Conservation (phyloP, 169 alveolate species). For the Plasmodium gaboni region DNA sequence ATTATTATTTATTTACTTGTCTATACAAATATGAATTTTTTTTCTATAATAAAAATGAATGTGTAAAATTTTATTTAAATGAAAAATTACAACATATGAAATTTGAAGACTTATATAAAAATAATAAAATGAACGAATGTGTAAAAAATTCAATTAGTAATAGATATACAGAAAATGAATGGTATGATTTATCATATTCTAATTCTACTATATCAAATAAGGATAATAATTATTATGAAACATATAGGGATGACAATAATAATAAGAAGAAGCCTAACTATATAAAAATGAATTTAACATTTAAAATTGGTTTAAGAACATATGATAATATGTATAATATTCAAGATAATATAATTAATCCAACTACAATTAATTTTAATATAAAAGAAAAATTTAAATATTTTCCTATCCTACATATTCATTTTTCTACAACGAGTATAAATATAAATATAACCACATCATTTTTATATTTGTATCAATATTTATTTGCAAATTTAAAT, state of each 20-base stretch:
- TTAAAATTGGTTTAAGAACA: constrained; percentile 46
- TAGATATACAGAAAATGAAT: constrained; percentile 8
- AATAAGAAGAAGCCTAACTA: not conserved
- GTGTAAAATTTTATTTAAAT: constrained; percentile 43
- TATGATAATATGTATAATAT: constrained; percentile 75
- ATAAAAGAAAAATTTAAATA: constrained; percentile 52
- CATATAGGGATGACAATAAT: not conserved
- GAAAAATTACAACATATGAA: constrained; percentile 28
- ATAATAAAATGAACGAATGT: not conserved
- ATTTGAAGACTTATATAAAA: constrained; percentile 23
- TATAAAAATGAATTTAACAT: constrained; percentile 22
- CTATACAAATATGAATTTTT: constrained; percentile 57
- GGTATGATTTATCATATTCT: constrained; percentile 45
- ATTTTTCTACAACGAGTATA: constrained; percentile 46
- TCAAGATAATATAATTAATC: constrained; percentile 56
- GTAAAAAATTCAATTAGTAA: constrained; percentile 9
- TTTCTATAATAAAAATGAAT: constrained; percentile 36
- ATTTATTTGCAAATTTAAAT: constrained; percentile 34
- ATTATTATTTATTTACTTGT: constrained; percentile 42
- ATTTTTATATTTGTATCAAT: constrained; percentile 50
- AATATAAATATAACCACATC: constrained; percentile 63
- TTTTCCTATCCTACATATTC: constrained; percentile 36
- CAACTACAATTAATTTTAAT: constrained; percentile 33
- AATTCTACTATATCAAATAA: constrained; percentile 9
- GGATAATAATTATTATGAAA: not conserved